Evolutionary conservation across 352 stramenopile genomes (phyloP).

Genomic region (Plasmopara muralis): DNA sequence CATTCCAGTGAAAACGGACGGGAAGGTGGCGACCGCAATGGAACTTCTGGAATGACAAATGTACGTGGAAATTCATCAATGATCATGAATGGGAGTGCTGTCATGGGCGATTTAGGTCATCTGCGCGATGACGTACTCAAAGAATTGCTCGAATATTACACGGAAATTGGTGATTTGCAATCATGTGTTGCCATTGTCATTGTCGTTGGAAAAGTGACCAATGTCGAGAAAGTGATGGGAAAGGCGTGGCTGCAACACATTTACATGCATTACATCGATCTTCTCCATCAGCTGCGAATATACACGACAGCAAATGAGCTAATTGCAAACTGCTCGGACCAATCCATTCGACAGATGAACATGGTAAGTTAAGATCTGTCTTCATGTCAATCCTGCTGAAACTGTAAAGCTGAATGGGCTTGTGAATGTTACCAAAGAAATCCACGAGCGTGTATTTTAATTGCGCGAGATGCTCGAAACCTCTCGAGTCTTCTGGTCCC

Average conservation of each 20-base stretch:
- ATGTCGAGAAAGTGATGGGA: conserved; percentile 76
- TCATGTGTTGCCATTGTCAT: conserved; percentile 73
- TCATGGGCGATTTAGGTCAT: conserved; percentile 65
- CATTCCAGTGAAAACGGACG: conserved; percentile 25
- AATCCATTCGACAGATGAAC: conserved; percentile 88
- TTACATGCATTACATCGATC: conserved; percentile 88
- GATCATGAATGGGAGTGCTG: conserved; percentile 69
- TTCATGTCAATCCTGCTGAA: not conserved
- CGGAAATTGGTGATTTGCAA: conserved; percentile 80
- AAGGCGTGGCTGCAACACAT: conserved; percentile 86
- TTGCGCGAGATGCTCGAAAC: conserved; percentile 69
- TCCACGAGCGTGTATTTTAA: conserved; percentile 85
- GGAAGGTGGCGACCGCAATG: conserved; percentile 25
- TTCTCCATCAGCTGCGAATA: conserved; percentile 82
- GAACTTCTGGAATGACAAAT: conserved; percentile 20
- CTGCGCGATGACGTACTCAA: conserved; percentile 74
- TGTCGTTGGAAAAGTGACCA: conserved; percentile 63
- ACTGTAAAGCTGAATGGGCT: conserved; percentile 7
- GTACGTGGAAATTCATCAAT: conserved; percentile 40
- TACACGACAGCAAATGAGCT: conserved; percentile 84
- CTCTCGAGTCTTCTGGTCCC: conserved; percentile 42
- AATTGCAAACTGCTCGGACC: conserved; percentile 76
- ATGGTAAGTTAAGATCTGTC: conserved; percentile 40
- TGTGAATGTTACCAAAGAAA: conserved; percentile 40
- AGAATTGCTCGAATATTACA: conserved; percentile 84